These are phyloP conservation scores for Ceratocystis cubensis DNA, from an alignment of 2,329 filamentous ascomycete genomes.

Conservation along the genomic window DNA sequence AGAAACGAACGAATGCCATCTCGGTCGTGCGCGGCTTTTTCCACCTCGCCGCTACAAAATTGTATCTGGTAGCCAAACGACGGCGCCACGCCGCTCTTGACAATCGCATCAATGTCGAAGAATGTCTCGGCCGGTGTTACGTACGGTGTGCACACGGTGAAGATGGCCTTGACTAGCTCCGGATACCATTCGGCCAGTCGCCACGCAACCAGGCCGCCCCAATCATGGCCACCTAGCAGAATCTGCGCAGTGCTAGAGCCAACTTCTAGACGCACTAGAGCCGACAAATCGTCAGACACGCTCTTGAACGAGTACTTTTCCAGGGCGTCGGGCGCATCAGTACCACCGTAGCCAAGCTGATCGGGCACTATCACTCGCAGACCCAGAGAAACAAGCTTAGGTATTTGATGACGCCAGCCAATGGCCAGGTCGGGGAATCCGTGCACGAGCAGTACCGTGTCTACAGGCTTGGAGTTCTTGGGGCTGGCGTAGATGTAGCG, in stretches of 20 bases:
- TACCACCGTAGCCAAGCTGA: conserved; percentile 74
- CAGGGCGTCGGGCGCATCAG: conserved; percentile 51
- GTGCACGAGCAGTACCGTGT: conserved; percentile 48
- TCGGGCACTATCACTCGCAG: conserved; percentile 74
- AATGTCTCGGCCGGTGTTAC: conserved; percentile 40
- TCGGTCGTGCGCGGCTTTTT: conserved; percentile 43
- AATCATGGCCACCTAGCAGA: conserved; percentile 84
- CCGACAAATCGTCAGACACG: conserved; percentile 61
- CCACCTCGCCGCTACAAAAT: conserved; percentile 54
- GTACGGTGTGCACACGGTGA: conserved; percentile 72
- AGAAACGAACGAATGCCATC: conserved; percentile 58
- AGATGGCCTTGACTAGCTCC: conserved; percentile 57
- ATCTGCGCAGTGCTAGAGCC: conserved; percentile 39
- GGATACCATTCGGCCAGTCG: conserved; percentile 63
- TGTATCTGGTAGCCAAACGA: conserved; percentile 80
- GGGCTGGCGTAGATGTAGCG: conserved; percentile 45
- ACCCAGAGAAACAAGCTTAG: conserved; percentile 56
- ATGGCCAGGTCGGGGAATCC: conserved; percentile 75
- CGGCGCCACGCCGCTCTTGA: conserved; percentile 41
- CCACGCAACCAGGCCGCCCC: conserved; percentile 72
- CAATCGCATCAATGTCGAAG: conserved; percentile 46
- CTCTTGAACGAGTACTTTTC: conserved; percentile 58
- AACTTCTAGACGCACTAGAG: conserved; percentile 48
- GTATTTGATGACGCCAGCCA: conserved; percentile 85
- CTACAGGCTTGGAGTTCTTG: conserved; percentile 33